phyloP scores from a whole-genome alignment of 78 protist genomes.

The Dictyostelium discoideum region DNA sequence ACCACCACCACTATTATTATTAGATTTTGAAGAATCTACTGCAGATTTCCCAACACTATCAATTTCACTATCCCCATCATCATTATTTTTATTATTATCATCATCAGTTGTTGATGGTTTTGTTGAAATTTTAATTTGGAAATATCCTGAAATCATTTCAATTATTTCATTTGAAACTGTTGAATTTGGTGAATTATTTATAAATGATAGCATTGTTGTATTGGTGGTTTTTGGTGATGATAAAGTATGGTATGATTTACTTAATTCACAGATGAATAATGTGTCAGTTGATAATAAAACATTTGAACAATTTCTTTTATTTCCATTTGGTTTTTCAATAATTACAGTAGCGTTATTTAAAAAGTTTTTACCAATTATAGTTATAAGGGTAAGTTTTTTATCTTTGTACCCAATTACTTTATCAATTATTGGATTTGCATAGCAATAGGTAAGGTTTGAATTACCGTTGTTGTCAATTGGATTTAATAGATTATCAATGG shows the following conservation, averaged over 20 bases:
- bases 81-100: not conserved
- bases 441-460: not conserved
- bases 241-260: not conserved
- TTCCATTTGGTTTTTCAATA: not conserved
- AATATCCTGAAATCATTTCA: not conserved
- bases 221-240: not conserved
- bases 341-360: not conserved
- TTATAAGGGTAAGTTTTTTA: not conserved
- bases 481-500: not conserved
- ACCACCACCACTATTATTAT: not conserved
- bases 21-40: not conserved
- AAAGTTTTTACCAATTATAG: not conserved
- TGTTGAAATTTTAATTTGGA: not conserved
- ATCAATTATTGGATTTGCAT: constrained; percentile 1
- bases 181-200: not conserved
- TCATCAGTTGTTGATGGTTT: not conserved
- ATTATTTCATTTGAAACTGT: not conserved
- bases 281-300: not conserved
- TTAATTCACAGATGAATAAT: not conserved
- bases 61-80: not conserved
- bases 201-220: not conserved
- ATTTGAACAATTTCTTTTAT: not conserved
- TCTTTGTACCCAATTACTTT: not conserved
- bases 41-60: not conserved
- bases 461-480: not conserved